Evolutionary conservation across 139 green algal genomes (phyloP).

Genomic region (Auxenochlorella protothecoides): DNA sequence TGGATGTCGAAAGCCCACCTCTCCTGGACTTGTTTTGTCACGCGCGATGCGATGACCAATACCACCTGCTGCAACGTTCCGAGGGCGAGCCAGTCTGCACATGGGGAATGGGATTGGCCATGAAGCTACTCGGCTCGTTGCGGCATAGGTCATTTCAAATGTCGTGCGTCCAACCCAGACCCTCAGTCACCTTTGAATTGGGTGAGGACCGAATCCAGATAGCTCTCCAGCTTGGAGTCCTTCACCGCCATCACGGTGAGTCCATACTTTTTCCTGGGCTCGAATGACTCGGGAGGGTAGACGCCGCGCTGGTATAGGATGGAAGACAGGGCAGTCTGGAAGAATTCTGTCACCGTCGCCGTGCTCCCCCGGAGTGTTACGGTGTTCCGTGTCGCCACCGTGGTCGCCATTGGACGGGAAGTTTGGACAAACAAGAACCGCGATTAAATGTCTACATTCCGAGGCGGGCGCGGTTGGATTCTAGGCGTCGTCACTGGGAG

Average conservation of each 20-base stretch:
- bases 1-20: slow-evolving; percentile 94
- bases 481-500: neutral
- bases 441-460: neutral
- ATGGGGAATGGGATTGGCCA: neutral
- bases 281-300: slow-evolving; percentile 83
- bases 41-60: slow-evolving; percentile 67
- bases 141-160: neutral
- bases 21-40: slow-evolving; percentile 73
- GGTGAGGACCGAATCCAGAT: slow-evolving; percentile 66
- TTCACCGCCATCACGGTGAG: slow-evolving; percentile 77
- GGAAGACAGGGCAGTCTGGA: slow-evolving; percentile 81
- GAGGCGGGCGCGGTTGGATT: neutral
- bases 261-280: slow-evolving; percentile 82
- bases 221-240: slow-evolving; percentile 63
- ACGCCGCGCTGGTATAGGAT: slow-evolving; percentile 96
- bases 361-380: slow-evolving; percentile 85
- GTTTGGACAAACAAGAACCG: neutral
- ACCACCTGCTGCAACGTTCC: slow-evolving; percentile 83
- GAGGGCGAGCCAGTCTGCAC: slow-evolving; percentile 74
- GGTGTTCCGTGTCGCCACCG: slow-evolving; percentile 35
- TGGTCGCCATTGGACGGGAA: neutral
- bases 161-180: neutral
- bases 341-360: slow-evolving; percentile 87
- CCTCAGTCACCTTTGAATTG: slow-evolving; percentile 52
- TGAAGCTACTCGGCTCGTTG: neutral